phyloP scores from a whole-genome alignment of 1,284 basidiomycete genomes.

The Sporisorium reilianum region DNA sequence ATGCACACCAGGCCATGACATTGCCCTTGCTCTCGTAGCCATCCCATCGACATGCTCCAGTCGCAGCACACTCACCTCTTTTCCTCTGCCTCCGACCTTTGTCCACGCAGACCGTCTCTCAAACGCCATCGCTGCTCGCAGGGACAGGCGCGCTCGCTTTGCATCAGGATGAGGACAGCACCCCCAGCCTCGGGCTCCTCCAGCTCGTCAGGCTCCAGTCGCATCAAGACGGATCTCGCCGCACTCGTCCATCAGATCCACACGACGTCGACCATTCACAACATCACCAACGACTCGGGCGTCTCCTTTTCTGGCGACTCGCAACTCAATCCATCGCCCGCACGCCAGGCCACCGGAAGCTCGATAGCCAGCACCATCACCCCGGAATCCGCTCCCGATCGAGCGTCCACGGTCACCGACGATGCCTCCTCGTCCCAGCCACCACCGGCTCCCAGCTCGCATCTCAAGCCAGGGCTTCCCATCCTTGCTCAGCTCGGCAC shows the following conservation, averaged over 20 bases:
- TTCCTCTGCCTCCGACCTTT: slow-evolving; percentile 10
- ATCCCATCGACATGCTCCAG: slow-evolving; percentile 24
- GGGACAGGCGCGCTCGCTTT: slow-evolving; percentile 20
- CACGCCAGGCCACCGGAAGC: slow-evolving; percentile 36
- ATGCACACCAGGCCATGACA: not conserved
- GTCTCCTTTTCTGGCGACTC: slow-evolving; percentile 38
- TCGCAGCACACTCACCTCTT: slow-evolving; percentile 27
- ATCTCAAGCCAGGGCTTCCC: slow-evolving; percentile 6
- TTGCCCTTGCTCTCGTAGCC: not conserved
- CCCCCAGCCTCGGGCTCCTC: slow-evolving; percentile 4
- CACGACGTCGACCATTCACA: slow-evolving; percentile 45
- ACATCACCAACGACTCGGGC: slow-evolving; percentile 52
- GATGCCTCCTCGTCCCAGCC: slow-evolving; percentile 5
- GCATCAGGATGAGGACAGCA: slow-evolving; percentile 29
- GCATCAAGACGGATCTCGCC: slow-evolving; percentile 30
- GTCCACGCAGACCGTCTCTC: slow-evolving; percentile 22
- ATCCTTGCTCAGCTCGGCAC: slow-evolving; percentile 25
- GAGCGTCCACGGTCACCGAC: slow-evolving; percentile 28
- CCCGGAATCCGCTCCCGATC: slow-evolving; percentile 30
- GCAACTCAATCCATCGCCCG: not conserved
- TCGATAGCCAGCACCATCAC: slow-evolving; percentile 52
- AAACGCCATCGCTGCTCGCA: slow-evolving; percentile 28
- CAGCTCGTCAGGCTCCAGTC: slow-evolving; percentile 14
- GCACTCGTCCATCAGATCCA: slow-evolving; percentile 33
- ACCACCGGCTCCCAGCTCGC: slow-evolving; percentile 2